Conservation (phyloP, 2,329 filamentous ascomycete genomes). For the Claviceps capensis region DNA sequence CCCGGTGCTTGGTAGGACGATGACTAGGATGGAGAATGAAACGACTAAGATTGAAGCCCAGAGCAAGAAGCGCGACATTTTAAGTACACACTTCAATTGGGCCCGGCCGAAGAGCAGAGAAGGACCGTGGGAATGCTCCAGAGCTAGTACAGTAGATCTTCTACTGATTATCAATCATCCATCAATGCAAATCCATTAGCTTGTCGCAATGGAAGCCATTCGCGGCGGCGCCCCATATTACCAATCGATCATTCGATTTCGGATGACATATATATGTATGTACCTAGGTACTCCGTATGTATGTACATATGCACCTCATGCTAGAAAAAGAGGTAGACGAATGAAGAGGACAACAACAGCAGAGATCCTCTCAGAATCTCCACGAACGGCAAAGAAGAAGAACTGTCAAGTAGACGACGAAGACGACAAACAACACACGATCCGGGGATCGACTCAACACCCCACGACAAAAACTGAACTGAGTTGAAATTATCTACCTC, state of each 20-base stretch:
- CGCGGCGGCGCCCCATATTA: not conserved
- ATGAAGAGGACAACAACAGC: too few relatives aligned
- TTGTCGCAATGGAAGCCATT: not conserved
- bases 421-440: too few relatives aligned
- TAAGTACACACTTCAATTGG: conserved; percentile 13
- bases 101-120: conserved; percentile 13
- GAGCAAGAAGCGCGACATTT: conserved; percentile 24
- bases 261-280: too few relatives aligned
- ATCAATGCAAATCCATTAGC: not conserved
- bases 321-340: too few relatives aligned
- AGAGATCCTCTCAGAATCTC: too few relatives aligned
- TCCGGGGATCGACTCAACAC: too few relatives aligned
- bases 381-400: too few relatives aligned
- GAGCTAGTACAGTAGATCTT: conserved; percentile 5
- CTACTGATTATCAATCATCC: not conserved
- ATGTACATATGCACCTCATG: not conserved
- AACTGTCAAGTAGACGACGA: too few relatives aligned
- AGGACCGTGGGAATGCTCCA: conserved; percentile 7
- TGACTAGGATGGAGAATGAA: conserved; percentile 24
- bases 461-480: too few relatives aligned
- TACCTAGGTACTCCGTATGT: too few relatives aligned
- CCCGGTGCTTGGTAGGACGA: conserved; percentile 11
- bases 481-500: too few relatives aligned
- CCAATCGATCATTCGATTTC: not conserved
- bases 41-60: conserved; percentile 22